Conservation (phyloP, 2,329 filamentous ascomycete species). For the Nemania sp. region DNA sequence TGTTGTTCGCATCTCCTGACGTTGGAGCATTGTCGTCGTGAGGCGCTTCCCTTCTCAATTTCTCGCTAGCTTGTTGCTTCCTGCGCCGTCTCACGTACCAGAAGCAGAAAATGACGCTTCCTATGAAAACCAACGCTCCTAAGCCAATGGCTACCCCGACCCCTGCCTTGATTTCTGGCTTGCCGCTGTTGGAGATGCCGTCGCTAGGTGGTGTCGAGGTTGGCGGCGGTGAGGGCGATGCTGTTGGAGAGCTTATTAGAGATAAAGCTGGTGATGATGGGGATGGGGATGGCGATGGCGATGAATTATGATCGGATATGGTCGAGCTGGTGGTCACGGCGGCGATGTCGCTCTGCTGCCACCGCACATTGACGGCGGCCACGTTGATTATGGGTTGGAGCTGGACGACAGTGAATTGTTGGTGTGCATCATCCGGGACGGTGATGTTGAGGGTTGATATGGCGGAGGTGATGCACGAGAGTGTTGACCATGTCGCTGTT, state of each 20-base stretch:
- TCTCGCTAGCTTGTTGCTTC: background rate
- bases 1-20: background rate
- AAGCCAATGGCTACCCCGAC: background rate
- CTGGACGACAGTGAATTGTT: background rate
- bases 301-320: too few relatives aligned
- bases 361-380: slow-evolving; percentile 6
- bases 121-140: background rate
- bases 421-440: slow-evolving; percentile 1
- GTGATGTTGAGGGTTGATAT: background rate
- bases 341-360: slow-evolving; percentile 5
- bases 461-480: slow-evolving; percentile 4
- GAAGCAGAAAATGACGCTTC: background rate
- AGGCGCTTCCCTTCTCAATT: too few relatives aligned
- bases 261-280: background rate
- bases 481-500: slow-evolving; percentile 5
- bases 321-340: background rate
- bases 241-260: too few relatives aligned
- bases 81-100: background rate
- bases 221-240: background rate
- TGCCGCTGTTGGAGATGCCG: background rate
- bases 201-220: background rate
- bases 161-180: background rate
- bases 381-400: slow-evolving; percentile 4
- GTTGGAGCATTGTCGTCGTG: background rate
- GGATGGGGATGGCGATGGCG: background rate